Base-by-base conservation (phyloP, 495 filamentous ascomycete species). In the Penicillium ochrochloron region DNA sequence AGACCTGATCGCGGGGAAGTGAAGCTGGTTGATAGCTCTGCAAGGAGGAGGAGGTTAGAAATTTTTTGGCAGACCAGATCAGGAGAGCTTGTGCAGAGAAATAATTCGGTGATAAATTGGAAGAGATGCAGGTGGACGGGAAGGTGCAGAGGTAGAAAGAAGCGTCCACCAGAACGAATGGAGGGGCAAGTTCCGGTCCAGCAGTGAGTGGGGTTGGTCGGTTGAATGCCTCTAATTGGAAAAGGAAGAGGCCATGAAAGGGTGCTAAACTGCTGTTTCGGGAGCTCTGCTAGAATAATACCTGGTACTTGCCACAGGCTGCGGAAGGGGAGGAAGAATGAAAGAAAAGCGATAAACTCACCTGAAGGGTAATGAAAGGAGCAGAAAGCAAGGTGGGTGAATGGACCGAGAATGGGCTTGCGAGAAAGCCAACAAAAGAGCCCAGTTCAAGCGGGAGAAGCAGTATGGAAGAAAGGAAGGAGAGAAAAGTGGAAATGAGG, bases 181-280 rank as follows among this genome's bases (percentile, higher is more conserved):
- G 56, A 58, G 56, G 56, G 56, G 56, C 39, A 58, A 44, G 35
- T 33, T 37, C 27, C 56, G 39, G 56, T 10, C 37, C 15, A 58
- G 37, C 55, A 42, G 37, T 46, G 25, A 64, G 61, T 57, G 46
- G 33, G 65, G 60, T 27, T 54, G 61, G 57, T 37, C 37, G 51
- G 61, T 39, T 53, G 60, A 34, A 48, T 57, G 52, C 35, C 59
- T 64, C 60, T 62, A 37, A 62, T 44, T 35, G 64, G 62, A 56
- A 62, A 46, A 10, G n/a, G 21, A 37, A 39, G 33, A 34, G 31
- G 34, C 51, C 10, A 48, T 25, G 8, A 11, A 25, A 48, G 44
- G 21, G 10, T 48, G 44, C 19, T 8, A 11, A n/a, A n/a, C 12
- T 52, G 25, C n/a, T 23, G 10, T 52, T 52, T n/a, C 48, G 14